Evolutionary conservation across 495 filamentous ascomycete species (phyloP).

Genomic region (Hypoxylon subgilvum): DNA sequence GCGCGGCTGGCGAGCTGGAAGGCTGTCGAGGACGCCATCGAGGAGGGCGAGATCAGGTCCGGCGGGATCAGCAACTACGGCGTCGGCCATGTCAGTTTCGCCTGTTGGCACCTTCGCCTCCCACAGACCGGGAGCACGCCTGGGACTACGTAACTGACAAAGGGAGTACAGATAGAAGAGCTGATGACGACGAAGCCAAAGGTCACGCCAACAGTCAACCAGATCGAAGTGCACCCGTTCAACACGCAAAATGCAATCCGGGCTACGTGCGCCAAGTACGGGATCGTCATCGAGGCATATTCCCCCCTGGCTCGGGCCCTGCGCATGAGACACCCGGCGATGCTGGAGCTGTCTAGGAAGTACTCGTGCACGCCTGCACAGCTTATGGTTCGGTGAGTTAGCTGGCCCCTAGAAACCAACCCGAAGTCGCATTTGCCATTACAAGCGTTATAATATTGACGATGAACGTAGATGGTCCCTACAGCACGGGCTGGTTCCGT

Average conservation of each 20-base stretch:
- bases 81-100: conserved; percentile 62
- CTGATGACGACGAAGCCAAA: conserved; percentile 60
- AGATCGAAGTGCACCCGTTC: conserved; percentile 75
- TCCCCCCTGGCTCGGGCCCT: conserved; percentile 65
- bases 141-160: neutral
- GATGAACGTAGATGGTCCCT: conserved; percentile 59
- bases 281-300: conserved; percentile 68
- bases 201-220: conserved; percentile 65
- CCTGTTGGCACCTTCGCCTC: neutral
- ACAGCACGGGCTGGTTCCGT: conserved; percentile 74
- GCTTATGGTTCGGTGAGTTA: conserved; percentile 59
- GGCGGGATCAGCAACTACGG: conserved; percentile 74
- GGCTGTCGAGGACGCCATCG: conserved; percentile 69
- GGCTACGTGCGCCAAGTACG: conserved; percentile 58
- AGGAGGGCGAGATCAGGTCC: conserved; percentile 62
- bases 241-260: conserved; percentile 65
- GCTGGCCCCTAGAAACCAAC: too few relatives aligned
- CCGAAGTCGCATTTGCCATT: neutral
- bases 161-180: conserved; percentile 60
- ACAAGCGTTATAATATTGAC: neutral
- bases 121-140: neutral
- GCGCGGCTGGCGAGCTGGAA: conserved; percentile 67
- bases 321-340: conserved; percentile 60
- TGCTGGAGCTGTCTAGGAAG: conserved; percentile 59
- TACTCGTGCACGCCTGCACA: conserved; percentile 67